Base-by-base conservation (phyloP, 177 flowering plant genomes). In the Vitis hybrid region DNA sequence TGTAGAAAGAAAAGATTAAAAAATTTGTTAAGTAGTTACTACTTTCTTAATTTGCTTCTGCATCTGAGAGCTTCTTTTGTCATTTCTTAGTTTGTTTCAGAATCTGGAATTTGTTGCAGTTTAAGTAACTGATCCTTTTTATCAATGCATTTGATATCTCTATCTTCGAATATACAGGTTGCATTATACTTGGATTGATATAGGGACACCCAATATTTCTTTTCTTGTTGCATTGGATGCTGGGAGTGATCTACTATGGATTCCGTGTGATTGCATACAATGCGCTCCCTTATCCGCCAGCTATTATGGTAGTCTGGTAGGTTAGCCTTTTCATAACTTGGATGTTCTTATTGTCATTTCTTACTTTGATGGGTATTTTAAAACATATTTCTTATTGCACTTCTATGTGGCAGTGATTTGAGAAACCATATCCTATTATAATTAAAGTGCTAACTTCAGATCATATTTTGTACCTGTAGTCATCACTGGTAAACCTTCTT, bases 151-250 rank as follows among this genome's bases (percentile, higher is more conserved):
- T 21, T 56, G 4, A 19, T 56, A 17, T 54, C 6, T 21, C 8
- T 52, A 6, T 55, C 62, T 67, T 21, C 30, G 7, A 7, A 55
- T 78, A 30, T 66, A 52, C 84, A 95, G 99, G 99, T 72, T 95
- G 58, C 97, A 95, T 74, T 95, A 95, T 75, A 86, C 88, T 1
- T 92, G 98, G 97, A 86, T 95, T 70, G 96, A 90, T 67, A 79
- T 95, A 59, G 99, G 99, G 67, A 89, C 91, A 17, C 99, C 99
- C 56, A 85, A 75, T 68, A 88, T 91, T 66, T 88, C 99, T 11
- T 93, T 91, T 79, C 91, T 95, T 70, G 99, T 93, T 60, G 99
- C 99, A 19, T 77, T 95, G 83, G 99, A 95, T 85, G 79, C 84
- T 70, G 99, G 98, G 34, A 95, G 98, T 77, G 97, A 95, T 81